A percentile compares a stretch with the other conserved stretches of the same genome.
Evolutionary conservation across 345 rosid genomes (phyloP).

Genomic region (Euphorbia lathyris): DNA sequence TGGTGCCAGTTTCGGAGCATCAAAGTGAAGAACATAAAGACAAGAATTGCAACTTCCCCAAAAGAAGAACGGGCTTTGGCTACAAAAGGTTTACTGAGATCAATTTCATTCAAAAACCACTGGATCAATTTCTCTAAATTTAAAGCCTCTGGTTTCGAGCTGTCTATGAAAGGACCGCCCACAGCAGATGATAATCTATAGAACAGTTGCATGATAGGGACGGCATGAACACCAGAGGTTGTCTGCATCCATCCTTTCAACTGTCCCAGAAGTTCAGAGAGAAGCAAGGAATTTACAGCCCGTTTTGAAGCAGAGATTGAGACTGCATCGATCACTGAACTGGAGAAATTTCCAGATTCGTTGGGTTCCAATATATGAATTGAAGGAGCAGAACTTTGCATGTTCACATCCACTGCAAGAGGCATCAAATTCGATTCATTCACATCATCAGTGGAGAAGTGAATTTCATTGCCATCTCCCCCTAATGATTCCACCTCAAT

Average conservation of each 20-base stretch:
- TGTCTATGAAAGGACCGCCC: constrained; percentile 92
- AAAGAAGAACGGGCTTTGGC: constrained; percentile 65
- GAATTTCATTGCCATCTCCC: constrained; percentile 76
- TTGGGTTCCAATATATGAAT: constrained; percentile 89
- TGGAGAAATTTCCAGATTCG: constrained; percentile 77
- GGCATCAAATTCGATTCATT: constrained; percentile 57
- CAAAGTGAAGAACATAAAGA: constrained; percentile 97
- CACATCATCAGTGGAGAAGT: constrained; percentile 67
- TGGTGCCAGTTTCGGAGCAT: constrained; percentile 99
- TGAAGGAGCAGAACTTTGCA: constrained; percentile 73
- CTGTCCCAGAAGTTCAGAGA: constrained; percentile 86
- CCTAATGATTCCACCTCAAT: constrained; percentile 90
- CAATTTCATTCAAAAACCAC: constrained; percentile 89
- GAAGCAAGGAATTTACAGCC: constrained; percentile 88
- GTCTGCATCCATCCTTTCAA: constrained; percentile 93
- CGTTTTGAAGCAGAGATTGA: constrained; percentile 93
- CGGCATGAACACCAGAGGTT: constrained; percentile 78
- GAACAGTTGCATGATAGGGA: constrained; percentile 93
- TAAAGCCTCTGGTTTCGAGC: constrained; percentile 76
- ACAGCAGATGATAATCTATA: constrained; percentile 94
- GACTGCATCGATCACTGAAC: constrained; percentile 63
- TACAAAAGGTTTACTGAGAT: constrained; percentile 64
- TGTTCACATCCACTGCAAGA: constrained; percentile 39
- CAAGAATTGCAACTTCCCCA: constrained; percentile 87
- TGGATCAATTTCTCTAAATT: constrained; percentile 78